Percentiles rank a stretch among this genome's conserved stretches.
These are phyloP conservation scores for Saccharomyces hybrid DNA, from an alignment of 1,139 yeast genomes.

Conservation along the genomic window DNA sequence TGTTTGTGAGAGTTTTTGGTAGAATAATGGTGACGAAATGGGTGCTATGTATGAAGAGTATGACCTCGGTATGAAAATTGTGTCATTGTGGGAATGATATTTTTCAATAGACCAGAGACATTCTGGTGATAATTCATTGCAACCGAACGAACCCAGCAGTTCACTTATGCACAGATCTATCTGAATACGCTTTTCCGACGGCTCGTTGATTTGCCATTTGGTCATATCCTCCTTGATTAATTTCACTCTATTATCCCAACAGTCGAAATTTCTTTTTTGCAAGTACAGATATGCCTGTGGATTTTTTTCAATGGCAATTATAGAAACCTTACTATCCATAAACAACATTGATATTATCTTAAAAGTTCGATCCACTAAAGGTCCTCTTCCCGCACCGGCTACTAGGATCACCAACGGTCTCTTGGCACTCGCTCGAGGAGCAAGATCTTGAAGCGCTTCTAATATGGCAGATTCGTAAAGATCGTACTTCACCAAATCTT, in stretches of 20 bases:
- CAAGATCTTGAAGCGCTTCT: slow-evolving; percentile 43
- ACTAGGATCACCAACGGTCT: slow-evolving; percentile 40
- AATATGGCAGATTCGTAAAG: slow-evolving; percentile 60
- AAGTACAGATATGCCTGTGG: slow-evolving; percentile 48
- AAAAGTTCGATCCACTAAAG: slow-evolving; percentile 50
- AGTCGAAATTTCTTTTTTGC: slow-evolving; percentile 34
- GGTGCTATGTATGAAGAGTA: slow-evolving; percentile 61
- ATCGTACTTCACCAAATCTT: slow-evolving; percentile 58
- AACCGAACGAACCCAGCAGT: slow-evolving; percentile 82
- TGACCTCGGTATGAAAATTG: slow-evolving; percentile 54
- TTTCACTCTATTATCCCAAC: slow-evolving; percentile 43
- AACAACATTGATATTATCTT: slow-evolving; percentile 35
- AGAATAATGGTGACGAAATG: slow-evolving; percentile 46
- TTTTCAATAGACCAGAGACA: slow-evolving; percentile 40
- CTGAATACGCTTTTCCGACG: slow-evolving; percentile 13
- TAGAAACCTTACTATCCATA: slow-evolving; percentile 27
- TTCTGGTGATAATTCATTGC: slow-evolving; percentile 85
- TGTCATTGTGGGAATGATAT: slow-evolving; percentile 26
- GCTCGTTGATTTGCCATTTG: slow-evolving; percentile 30
- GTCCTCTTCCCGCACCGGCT: slow-evolving; percentile 87
- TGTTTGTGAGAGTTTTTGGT: slow-evolving; percentile 30
- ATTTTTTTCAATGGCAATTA: slow-evolving; percentile 67
- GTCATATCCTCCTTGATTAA: slow-evolving; percentile 54
- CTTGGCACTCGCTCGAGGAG: slow-evolving; percentile 10
- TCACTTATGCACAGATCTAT: slow-evolving; percentile 67